Evolutionary conservation across 306 rosid species (phyloP).

Genomic region (Begonia masoniana): DNA sequence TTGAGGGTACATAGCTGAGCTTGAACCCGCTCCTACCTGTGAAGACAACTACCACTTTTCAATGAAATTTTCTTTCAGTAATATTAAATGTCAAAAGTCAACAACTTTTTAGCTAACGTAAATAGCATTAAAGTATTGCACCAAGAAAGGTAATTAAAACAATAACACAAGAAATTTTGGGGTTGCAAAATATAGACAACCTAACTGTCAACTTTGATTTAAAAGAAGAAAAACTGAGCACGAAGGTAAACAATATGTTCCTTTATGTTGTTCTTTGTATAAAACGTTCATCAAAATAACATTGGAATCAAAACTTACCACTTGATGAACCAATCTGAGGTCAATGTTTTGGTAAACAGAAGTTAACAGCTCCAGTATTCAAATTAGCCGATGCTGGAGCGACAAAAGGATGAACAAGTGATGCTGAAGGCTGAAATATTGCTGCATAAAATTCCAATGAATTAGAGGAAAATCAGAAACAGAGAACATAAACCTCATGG

Average conservation of each 20-base stretch:
- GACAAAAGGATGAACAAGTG: constrained; percentile 37
- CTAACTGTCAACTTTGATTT: too few relatives aligned
- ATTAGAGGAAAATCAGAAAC: constrained; percentile 6
- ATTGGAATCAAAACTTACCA: constrained; percentile 29
- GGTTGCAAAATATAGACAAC: too few relatives aligned
- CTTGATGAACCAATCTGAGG: constrained; percentile 53
- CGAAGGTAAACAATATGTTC: too few relatives aligned
- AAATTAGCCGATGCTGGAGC: constrained; percentile 51
- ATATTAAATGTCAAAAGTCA: too few relatives aligned
- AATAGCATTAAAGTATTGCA: too few relatives aligned
- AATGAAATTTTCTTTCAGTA: background rate
- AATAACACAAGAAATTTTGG: too few relatives aligned
- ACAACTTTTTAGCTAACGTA: too few relatives aligned
- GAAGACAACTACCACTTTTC: constrained; percentile 13
- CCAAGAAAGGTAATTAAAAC: too few relatives aligned
- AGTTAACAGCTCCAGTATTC: constrained; percentile 52
- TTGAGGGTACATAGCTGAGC: constrained; percentile 60
- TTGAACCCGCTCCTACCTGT: constrained; percentile 42
- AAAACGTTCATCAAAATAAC: too few relatives aligned
- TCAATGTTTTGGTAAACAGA: constrained; percentile 68
- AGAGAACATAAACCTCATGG: constrained; percentile 13
- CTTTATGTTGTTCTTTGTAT: too few relatives aligned
- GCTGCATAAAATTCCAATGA: constrained; percentile 25
- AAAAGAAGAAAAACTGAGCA: too few relatives aligned
- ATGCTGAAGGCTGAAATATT: constrained; percentile 40